Evolutionary conservation across 306 rosid species (phyloP), one percentile per base, ranked within the genome.

Genomic region (Geum urbanum): DNA sequence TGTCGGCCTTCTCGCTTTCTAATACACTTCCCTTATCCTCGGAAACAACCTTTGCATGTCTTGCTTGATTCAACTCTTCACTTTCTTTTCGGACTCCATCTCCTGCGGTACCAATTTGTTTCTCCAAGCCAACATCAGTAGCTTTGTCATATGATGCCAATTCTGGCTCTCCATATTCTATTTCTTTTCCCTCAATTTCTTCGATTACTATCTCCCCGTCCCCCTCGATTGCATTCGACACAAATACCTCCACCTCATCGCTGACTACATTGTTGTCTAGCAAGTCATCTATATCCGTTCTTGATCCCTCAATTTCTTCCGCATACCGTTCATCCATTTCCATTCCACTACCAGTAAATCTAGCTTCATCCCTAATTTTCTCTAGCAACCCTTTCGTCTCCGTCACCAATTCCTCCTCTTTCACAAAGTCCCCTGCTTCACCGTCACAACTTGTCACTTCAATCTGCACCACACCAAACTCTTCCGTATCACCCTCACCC

Each of bases 291-390:
- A 56, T 12, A 27, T 57, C 63, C 41, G 16, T 13, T 6, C 63
- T 13, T 58, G 10, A 57, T 12, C 43, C 19, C 12, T 13, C 43
- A 58, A 32, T 58, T 27, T 10, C 44, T 20, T 12, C 63, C 32
- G 6, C 7, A 27, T 14, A 3, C 3, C 24, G 44, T 13, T 12
- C 24, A 10, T 32, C 63, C 63, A 58, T 32, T 58, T 12, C 63
- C 19, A 12, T 13, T 58, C 43, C 63, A 58, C 13, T 14, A 58
- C 32, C 63, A 32, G 19, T 66, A 64, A 2, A 32, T 32, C 47
- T 81, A 54, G 82, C 81, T 56, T 87, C 95, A 48, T 89, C 87
- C 76, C 82, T 77, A 46, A 80, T 79, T 74, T 75, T 74, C 74
- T 88, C 85, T 13, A 72, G 24, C 70, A 81, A 44, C 10, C 76